A percentile compares a stretch with the other conserved stretches of the same genome.
Conservation (phyloP, 371 early-diverging fungal species). For the Mortierella sp. region DNA sequence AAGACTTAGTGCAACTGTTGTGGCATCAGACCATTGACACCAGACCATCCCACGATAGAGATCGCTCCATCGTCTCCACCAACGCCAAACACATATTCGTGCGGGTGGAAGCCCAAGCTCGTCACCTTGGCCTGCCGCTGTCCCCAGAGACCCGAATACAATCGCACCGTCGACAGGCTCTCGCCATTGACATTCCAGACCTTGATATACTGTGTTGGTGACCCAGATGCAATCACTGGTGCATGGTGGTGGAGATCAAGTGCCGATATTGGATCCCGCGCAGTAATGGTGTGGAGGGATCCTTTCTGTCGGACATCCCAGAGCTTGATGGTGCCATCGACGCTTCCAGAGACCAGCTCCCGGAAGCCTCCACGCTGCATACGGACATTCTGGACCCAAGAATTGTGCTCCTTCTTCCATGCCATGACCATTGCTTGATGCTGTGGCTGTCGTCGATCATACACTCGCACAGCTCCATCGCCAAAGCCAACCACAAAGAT, state of each 20-base stretch:
- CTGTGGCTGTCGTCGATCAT: slow-evolving; percentile 74
- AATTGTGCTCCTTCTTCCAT: slow-evolving; percentile 74
- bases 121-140: slow-evolving; percentile 47
- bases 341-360: slow-evolving; percentile 69
- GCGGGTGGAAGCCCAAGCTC: slow-evolving; percentile 47
- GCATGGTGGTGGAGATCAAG: slow-evolving; percentile 79
- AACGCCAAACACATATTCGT: slow-evolving; percentile 53
- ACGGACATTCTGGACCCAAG: slow-evolving; percentile 71
- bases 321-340: slow-evolving; percentile 80
- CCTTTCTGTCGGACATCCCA: slow-evolving; percentile 82
- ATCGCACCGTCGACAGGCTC: slow-evolving; percentile 64
- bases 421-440: slow-evolving; percentile 63
- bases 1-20: too few relatives aligned
- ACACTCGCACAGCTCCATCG: slow-evolving; percentile 84
- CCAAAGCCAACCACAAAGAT: slow-evolving; percentile 82
- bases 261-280: slow-evolving; percentile 58
- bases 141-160: slow-evolving; percentile 65
- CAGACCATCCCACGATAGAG: slow-evolving; percentile 50
- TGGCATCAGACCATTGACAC: slow-evolving; percentile 5
- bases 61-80: slow-evolving; percentile 51
- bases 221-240: slow-evolving; percentile 74
- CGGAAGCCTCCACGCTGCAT: slow-evolving; percentile 71
- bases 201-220: slow-evolving; percentile 72
- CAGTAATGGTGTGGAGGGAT: slow-evolving; percentile 62
- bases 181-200: slow-evolving; percentile 71